Evolutionary conservation across 495 filamentous ascomycete genomes (phyloP).

Genomic region (Tuber umbilicatum): DNA sequence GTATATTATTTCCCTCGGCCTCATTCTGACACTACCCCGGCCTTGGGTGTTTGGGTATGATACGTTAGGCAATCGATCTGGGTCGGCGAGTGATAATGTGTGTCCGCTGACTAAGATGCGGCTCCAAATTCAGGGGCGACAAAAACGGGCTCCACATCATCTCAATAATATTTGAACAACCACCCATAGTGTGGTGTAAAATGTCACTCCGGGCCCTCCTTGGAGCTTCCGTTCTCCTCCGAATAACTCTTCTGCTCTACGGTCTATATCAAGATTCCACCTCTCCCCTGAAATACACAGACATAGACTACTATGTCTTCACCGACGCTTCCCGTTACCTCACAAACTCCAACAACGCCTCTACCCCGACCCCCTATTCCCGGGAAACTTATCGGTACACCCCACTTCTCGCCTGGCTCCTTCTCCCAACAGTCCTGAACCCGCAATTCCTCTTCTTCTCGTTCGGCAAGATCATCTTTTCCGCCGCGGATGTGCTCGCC

Average conservation of each 20-base stretch:
- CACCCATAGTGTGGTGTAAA: not conserved
- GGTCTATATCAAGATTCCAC: constrained; percentile 85
- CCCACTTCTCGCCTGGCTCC: constrained; percentile 80
- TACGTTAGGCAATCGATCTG: not conserved
- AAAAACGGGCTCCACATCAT: not conserved
- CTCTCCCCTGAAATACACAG: constrained; percentile 90
- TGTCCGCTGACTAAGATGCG: not conserved
- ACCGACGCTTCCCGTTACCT: constrained; percentile 87
- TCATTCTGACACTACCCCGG: not conserved
- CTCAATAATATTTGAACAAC: not conserved
- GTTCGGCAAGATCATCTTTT: constrained; percentile 84
- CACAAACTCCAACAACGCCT: constrained; percentile 48
- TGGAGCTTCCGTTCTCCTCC: constrained; percentile 59
- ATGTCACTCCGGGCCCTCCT: constrained; percentile 53
- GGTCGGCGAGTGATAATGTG: not conserved
- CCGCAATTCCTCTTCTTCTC: constrained; percentile 58
- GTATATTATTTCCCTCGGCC: not conserved
- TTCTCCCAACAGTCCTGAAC: constrained; percentile 69
- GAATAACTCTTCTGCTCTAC: constrained; percentile 68
- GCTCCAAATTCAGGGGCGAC: not conserved
- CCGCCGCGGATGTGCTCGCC: constrained; percentile 70
- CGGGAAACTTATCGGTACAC: constrained; percentile 97
- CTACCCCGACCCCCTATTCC: constrained; percentile 62
- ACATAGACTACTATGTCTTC: constrained; percentile 98
- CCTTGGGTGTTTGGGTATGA: not conserved